A percentile compares a stretch with the other conserved stretches of the same genome.
phyloP scores from a whole-genome alignment of 2,329 filamentous ascomycete species.

The Pseudopyrenochaeta lycopersici region DNA sequence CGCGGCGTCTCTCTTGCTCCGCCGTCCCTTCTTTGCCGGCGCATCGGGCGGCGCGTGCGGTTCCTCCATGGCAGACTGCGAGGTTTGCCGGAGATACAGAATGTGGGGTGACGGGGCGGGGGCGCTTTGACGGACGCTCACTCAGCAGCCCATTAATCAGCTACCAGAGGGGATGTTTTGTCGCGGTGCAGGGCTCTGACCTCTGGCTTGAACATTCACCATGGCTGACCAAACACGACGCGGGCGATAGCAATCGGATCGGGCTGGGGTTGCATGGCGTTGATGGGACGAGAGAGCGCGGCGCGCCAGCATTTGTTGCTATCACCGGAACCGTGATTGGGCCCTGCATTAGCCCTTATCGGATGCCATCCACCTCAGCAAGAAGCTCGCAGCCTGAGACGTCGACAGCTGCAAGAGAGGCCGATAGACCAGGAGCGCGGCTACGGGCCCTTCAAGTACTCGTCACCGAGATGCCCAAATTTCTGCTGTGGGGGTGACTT shows the following conservation, averaged over 20 bases:
- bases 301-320: conserved; percentile 2
- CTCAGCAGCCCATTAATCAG: conserved; percentile 35
- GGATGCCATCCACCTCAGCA: background rate
- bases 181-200: conserved; percentile 19
- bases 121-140: conserved; percentile 21
- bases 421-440: background rate
- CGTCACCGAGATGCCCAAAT: no score
- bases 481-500: no score
- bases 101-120: conserved; percentile 24
- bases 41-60: conserved; percentile 15
- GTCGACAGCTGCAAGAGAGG: background rate
- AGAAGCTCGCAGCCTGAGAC: background rate
- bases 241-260: conserved; percentile 11
- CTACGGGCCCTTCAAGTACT: background rate
- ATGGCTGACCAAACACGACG: conserved; percentile 24
- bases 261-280: conserved; percentile 17
- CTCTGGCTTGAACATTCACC: conserved; percentile 25
- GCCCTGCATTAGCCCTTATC: conserved; percentile 13
- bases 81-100: conserved; percentile 17
- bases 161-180: conserved; percentile 17
- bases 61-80: conserved; percentile 21
- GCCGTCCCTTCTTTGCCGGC: conserved; percentile 43
- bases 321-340: conserved; percentile 14
- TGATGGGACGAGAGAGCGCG: conserved; percentile 2
- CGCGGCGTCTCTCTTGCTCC: conserved; percentile 44